Conservation (phyloP, 2,329 filamentous ascomycete species). For the Botryotinia convoluta region DNA sequence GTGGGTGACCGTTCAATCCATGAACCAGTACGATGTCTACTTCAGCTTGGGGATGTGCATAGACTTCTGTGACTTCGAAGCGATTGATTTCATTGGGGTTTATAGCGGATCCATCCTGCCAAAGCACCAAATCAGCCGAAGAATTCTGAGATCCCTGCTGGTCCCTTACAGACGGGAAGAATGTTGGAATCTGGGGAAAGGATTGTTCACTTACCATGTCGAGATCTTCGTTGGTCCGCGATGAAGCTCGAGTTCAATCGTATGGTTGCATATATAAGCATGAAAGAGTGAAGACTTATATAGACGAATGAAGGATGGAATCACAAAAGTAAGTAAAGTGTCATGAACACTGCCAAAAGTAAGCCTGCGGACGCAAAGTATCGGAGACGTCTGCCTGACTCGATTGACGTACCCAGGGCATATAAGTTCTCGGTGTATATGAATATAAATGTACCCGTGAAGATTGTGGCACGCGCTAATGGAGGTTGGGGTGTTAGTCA, state of each 20-base stretch:
- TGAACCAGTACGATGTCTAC: slow-evolving; percentile 70
- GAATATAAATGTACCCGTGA: slow-evolving; percentile 17
- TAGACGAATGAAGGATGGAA: slow-evolving; percentile 14
- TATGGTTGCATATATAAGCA: slow-evolving; percentile 14
- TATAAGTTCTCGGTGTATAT: slow-evolving; percentile 11
- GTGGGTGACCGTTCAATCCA: slow-evolving; percentile 64
- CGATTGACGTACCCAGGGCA: slow-evolving; percentile 1
- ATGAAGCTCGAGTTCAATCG: slow-evolving; percentile 9
- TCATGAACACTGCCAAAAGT: slow-evolving; percentile 5
- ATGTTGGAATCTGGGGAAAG: not conserved
- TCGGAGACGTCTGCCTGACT: slow-evolving; percentile 16
- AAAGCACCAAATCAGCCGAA: slow-evolving; percentile 5
- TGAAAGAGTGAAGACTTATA: slow-evolving; percentile 14
- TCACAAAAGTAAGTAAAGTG: not conserved
- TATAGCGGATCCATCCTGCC: slow-evolving; percentile 47
- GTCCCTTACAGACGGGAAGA: slow-evolving; percentile 7
- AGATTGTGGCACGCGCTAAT: slow-evolving; percentile 31
- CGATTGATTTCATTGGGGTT: slow-evolving; percentile 47
- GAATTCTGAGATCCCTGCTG: not conserved
- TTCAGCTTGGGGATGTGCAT: slow-evolving; percentile 56
- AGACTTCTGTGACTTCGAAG: slow-evolving; percentile 59
- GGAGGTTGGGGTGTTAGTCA: slow-evolving; percentile 30
- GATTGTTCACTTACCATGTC: slow-evolving; percentile 15
- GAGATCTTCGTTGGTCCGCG: slow-evolving; percentile 12
- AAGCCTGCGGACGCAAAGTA: slow-evolving; percentile 5